Base-by-base conservation (phyloP, 768 basidiomycete genomes). In the Mycena albidolilacea region DNA sequence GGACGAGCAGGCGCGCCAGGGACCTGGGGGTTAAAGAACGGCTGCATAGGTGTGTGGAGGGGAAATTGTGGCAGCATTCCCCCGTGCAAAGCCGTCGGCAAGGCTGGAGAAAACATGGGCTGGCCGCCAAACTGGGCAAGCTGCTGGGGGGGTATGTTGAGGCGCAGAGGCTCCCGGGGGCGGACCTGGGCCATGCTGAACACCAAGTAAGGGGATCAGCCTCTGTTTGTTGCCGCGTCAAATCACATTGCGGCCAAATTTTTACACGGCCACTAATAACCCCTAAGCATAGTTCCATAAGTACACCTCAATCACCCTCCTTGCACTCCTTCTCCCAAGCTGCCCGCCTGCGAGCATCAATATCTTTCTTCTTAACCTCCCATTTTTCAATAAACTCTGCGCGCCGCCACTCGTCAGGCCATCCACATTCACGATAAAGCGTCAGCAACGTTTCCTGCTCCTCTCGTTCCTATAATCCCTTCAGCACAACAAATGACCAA, bases 1-100 rank as follows among this genome's bases (percentile, higher is more conserved):
- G 91, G 90, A 50, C 89, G 88, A 58, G 80, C 84, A 1, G 90
- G 90, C 1, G 86, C 85, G 37, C 81, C 83, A 35, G 88, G 87
- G 7, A 86, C 87, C 44, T 84, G 86, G 1, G 82, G 84, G 43
- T 84, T 83, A 72, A 93, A 93, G 82, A 91, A 92, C 21, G 75
- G 80, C 78, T 94, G 93, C 85, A 94, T 90, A 57, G 93, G 93
- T 5, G 92, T 93, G 79, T 92, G 93, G 63, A 93, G 81, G 43
- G 88, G 88, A 73, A 88, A 89, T 0, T 87, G 80, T 0, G 91
- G 89, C 73, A 89, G 90, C 81, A 89, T 91, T 54, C 86, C 82
- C 35, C 87, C 87, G 76, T 90, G 90, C 30, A 92, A 74, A 64
- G 88, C 84, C 0, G 92, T 89, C 44, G 90, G 92, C 52, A 93